A percentile compares a stretch with the other conserved stretches of the same genome.
phyloP scores from a whole-genome alignment of 1,139 yeast genomes.

The Diutina pseudorugosa region DNA sequence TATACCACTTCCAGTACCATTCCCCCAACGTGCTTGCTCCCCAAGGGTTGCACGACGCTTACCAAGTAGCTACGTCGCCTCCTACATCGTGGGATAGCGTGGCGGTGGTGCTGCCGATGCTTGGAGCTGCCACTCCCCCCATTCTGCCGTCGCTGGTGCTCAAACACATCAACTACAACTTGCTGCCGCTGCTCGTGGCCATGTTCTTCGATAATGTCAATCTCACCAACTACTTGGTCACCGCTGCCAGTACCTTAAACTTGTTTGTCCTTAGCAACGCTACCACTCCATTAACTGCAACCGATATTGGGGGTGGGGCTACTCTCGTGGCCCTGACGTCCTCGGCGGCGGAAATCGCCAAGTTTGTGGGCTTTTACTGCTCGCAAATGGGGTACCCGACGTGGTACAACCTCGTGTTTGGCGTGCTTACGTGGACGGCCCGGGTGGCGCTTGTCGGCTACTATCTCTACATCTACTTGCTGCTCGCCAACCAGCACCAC shows the following conservation, averaged over 20 bases:
- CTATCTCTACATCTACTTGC: conserved; percentile 20
- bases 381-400: background rate
- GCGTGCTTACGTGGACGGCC: background rate
- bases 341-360: background rate
- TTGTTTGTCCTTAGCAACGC: conserved; percentile 15
- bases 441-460: conserved; percentile 6
- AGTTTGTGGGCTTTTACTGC: background rate
- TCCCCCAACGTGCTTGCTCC: background rate
- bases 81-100: background rate
- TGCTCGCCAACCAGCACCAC: conserved; percentile 40
- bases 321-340: conserved; percentile 7
- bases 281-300: background rate
- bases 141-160: conserved; percentile 10
- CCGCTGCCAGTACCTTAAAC: conserved; percentile 30
- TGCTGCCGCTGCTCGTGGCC: conserved; percentile 10
- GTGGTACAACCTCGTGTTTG: background rate
- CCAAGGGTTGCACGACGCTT: background rate
- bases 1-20: background rate
- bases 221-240: conserved; percentile 38
- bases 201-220: conserved; percentile 28
- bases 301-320: background rate
- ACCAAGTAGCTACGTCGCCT: background rate
- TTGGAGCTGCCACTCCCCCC: conserved; percentile 4
- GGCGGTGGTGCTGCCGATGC: conserved; percentile 13
- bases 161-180: conserved; percentile 17